Conservation (phyloP, 805 yeast genomes). For the Lachancea sp. region DNA sequence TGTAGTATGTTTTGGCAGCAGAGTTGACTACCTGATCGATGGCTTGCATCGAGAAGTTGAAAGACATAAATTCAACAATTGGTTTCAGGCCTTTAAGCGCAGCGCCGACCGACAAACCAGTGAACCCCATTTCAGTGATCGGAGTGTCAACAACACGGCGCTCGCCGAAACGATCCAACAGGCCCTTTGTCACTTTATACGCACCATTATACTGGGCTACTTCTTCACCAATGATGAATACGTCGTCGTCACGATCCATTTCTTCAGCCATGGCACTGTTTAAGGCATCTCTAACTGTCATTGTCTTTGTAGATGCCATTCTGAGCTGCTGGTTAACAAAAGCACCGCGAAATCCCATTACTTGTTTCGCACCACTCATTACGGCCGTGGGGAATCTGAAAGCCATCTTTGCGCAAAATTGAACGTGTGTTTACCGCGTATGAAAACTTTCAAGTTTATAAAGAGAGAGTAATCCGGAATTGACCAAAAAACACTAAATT, state of each 20-base stretch:
- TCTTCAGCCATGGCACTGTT: conserved; percentile 96
- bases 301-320: conserved; percentile 43
- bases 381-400: conserved; percentile 5
- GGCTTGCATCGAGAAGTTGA: conserved; percentile 99
- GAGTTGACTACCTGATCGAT: conserved; percentile 98
- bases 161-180: conserved; percentile 91
- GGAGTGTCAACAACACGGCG: conserved; percentile 93
- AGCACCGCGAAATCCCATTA: not conserved
- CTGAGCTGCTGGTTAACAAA: conserved; percentile 12
- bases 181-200: conserved; percentile 92
- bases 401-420: conserved; percentile 1
- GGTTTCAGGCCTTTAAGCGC: conserved; percentile 97
- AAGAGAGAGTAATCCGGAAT: conserved; percentile 6
- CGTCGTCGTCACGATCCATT: conserved; percentile 89
- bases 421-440: not conserved
- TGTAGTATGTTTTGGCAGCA: conserved; percentile 96
- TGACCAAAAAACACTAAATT: conserved; percentile 1
- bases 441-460: not conserved
- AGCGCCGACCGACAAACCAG: conserved; percentile 92
- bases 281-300: conserved; percentile 96
- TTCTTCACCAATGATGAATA: conserved; percentile 97
- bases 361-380: conserved; percentile 6
- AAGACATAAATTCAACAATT: conserved; percentile 96
- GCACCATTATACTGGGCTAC: conserved; percentile 99
- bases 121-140: conserved; percentile 98